Base-by-base conservation (phyloP, 192 early-diverging fungal genomes). In the Lobulomyces angularis region DNA sequence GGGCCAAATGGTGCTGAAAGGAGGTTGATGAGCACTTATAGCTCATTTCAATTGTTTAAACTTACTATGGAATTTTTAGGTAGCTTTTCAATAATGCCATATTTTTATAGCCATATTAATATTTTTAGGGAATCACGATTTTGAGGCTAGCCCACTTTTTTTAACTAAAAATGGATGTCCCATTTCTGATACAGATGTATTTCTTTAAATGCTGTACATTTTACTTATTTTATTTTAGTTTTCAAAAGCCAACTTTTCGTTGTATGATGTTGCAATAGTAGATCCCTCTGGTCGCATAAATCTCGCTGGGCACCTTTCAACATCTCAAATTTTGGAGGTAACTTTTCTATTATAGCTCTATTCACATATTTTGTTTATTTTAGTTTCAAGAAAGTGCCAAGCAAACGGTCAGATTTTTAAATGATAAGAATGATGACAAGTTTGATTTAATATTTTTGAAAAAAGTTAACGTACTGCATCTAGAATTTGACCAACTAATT, bases 241-340 rank as follows among this genome's bases (percentile, higher is more conserved):
- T 37, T 68, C 64, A 4, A 48, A 51, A 16, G 56, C 72, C 4
- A 56, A 62, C 1, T 92, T 90, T 52, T 42, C 43, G 1, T 35
- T 50, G 3, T 60, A 72, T 58, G 87, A 84, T 14, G 74, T 83
- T 5, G 86, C 85, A 1, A 69, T 94, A 38, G 81, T 91, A 1
- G 93, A 95, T 58, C 72, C 83, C 18, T 71, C 80, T 19, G 86
- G 83, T 19, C 65, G 54, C n/a, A 55, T 89, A 20, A 97, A 97
- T 58, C 46, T 97, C 27, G 77, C 87, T 20, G 68, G 80, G 1
- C 60, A 72, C 28, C 68, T 86, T 35, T 61, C 79, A 22, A 59
- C 62, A 21, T 65, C 76, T 39, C 69, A 64, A 37, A 49, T 90
- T 35, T 59, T 71, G 32, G 78, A 84, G 37, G 56, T 83, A 45